A percentile compares a stretch with the other conserved stretches of the same genome.
phyloP scores from a whole-genome alignment of 2,329 filamentous ascomycete genomes.

The Pseudogymnoascus sp. region DNA sequence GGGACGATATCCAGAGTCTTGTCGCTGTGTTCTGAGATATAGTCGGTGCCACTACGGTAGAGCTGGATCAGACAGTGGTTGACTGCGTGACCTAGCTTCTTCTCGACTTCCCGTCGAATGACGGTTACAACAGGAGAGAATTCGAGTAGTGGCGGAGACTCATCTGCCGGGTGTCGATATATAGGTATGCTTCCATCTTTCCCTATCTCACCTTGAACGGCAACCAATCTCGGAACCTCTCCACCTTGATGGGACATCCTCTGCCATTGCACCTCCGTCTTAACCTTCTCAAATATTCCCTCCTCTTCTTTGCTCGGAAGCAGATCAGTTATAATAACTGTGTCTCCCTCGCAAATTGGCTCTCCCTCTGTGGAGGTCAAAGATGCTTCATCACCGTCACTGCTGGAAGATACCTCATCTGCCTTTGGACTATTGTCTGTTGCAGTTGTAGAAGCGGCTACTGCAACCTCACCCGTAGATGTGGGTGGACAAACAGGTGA shows the following conservation, averaged over 20 bases:
- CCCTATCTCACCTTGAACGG: conserved; percentile 69
- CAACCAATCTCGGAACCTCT: conserved; percentile 83
- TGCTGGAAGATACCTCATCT: neutral
- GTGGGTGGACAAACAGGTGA: neutral
- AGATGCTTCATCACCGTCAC: conserved; percentile 10
- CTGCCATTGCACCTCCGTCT: conserved; percentile 74
- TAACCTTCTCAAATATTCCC: conserved; percentile 60
- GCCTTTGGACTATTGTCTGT: neutral
- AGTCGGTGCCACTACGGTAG: conserved; percentile 82
- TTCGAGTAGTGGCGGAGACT: conserved; percentile 65
- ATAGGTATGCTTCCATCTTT: conserved; percentile 69
- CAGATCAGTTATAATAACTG: conserved; percentile 61
- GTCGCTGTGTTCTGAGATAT: conserved; percentile 94
- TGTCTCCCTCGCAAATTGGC: conserved; percentile 71
- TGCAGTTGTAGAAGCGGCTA: neutral
- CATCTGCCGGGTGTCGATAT: conserved; percentile 92
- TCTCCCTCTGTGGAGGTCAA: neutral
- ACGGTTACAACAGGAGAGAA: conserved; percentile 67
- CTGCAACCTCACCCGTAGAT: neutral
- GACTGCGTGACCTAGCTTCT: conserved; percentile 64
- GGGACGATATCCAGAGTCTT: conserved; percentile 87
- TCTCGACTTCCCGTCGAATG: conserved; percentile 62
- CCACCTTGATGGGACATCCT: conserved; percentile 89
- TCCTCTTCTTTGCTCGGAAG: conserved; percentile 49
- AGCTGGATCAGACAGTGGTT: conserved; percentile 92